Evolutionary conservation across 495 filamentous ascomycete genomes (phyloP).

Genomic region (Baudoinia panamericana): DNA sequence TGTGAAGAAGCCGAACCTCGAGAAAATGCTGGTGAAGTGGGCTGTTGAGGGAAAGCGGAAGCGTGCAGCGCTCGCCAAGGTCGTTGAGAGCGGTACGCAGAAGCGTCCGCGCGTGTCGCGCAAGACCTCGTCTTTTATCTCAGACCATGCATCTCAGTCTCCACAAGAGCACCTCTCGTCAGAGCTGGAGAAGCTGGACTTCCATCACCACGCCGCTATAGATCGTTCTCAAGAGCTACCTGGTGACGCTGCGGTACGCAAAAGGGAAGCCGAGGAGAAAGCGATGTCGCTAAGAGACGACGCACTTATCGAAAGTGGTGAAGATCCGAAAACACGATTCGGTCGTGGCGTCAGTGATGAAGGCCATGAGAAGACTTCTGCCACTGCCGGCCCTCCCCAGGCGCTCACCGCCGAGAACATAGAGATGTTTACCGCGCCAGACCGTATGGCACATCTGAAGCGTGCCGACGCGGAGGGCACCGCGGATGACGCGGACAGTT

Average conservation of each 20-base stretch:
- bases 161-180: slow-evolving; percentile 13
- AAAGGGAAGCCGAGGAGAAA: slow-evolving; percentile 35
- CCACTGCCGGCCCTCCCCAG: not conserved
- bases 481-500: not conserved
- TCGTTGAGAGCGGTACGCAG: not conserved
- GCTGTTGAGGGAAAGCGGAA: slow-evolving; percentile 27
- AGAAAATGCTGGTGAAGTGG: slow-evolving; percentile 53
- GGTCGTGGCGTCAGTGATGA: not conserved
- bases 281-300: slow-evolving; percentile 35
- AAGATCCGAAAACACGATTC: slow-evolving; percentile 15
- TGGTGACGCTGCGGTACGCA: slow-evolving; percentile 23
- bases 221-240: slow-evolving; percentile 20
- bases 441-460: not conserved
- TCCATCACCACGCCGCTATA: slow-evolving; percentile 12
- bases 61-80: slow-evolving; percentile 1
- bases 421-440: slow-evolving; percentile 1
- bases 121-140: slow-evolving; percentile 6
- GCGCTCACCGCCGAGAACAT: slow-evolving; percentile 17
- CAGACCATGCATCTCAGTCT: not conserved
- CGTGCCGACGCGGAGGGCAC: not conserved
- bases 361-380: not conserved
- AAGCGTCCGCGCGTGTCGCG: slow-evolving; percentile 1
- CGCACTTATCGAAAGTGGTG: slow-evolving; percentile 32
- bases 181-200: slow-evolving; percentile 19
- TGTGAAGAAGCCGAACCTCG: slow-evolving; percentile 51